phyloP scores from a whole-genome alignment of 2,329 filamentous ascomycete species.

The Westerdykella ornata region DNA sequence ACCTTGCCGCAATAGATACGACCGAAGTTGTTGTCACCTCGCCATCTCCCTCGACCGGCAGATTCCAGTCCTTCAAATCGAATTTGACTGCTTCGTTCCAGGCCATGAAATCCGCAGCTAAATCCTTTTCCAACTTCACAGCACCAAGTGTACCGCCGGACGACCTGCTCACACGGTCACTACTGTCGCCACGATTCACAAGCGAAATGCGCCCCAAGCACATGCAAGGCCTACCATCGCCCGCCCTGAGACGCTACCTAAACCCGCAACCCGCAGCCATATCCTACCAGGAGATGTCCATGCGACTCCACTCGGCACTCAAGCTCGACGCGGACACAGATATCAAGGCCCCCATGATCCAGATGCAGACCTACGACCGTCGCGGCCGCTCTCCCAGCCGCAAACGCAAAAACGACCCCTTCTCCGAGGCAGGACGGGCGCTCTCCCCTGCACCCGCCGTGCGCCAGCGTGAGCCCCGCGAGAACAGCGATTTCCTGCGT shows the following conservation, averaged over 20 bases:
- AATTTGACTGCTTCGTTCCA: conserved; percentile 58
- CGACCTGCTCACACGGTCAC: conserved; percentile 54
- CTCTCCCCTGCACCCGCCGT: conserved; percentile 39
- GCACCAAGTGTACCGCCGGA: conserved; percentile 49
- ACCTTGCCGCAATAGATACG: conserved; percentile 26
- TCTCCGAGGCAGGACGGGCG: conserved; percentile 40
- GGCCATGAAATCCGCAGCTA: conserved; percentile 55
- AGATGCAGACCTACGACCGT: conserved; percentile 56
- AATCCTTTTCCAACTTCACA: conserved; percentile 55
- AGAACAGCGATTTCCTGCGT: conserved; percentile 58
- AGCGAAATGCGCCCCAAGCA: conserved; percentile 55
- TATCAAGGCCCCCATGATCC: conserved; percentile 50
- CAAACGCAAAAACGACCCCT: conserved; percentile 31
- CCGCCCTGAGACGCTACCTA: conserved; percentile 54
- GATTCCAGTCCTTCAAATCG: conserved; percentile 52
- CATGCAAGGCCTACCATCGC: conserved; percentile 48
- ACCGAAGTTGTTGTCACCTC: conserved; percentile 16
- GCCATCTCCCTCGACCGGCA: conserved; percentile 20
- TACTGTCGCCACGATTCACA: conserved; percentile 53
- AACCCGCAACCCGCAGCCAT: conserved; percentile 47
- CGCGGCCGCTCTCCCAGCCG: conserved; percentile 26
- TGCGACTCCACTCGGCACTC: conserved; percentile 36
- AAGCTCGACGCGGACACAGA: conserved; percentile 30
- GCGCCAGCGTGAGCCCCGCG: conserved; percentile 55
- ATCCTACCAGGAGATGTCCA: conserved; percentile 34